Evolutionary conservation across 768 basidiomycete species (phyloP).

Genomic region (Leccinum truebloodii): DNA sequence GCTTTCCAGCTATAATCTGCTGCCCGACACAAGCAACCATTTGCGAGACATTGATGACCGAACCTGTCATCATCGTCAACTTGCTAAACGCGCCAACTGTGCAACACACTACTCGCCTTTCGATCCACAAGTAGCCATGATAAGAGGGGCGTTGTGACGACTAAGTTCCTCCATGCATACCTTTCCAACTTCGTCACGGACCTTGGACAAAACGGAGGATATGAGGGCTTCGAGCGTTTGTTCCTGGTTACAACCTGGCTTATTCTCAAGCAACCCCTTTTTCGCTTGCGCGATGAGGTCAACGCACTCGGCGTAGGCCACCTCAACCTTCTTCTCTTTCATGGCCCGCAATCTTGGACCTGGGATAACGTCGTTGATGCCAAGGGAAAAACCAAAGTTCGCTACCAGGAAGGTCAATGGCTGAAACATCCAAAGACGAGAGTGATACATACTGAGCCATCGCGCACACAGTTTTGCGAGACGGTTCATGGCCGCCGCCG

Average conservation of each 20-base stretch:
- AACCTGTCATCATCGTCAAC: conserved; percentile 57
- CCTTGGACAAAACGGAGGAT: conserved; percentile 89
- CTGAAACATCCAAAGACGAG: not conserved
- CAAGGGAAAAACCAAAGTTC: conserved; percentile 96
- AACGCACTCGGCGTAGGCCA: conserved; percentile 86
- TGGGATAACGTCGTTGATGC: conserved; percentile 98
- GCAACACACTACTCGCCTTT: conserved; percentile 61
- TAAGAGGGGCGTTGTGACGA: conserved; percentile 92
- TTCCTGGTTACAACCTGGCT: conserved; percentile 96
- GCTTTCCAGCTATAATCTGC: conserved; percentile 96
- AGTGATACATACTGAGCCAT: conserved; percentile 69
- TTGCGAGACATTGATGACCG: conserved; percentile 98
- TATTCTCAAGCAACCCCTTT: conserved; percentile 90
- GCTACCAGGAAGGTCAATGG: conserved; percentile 51
- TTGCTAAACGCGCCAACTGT: not conserved
- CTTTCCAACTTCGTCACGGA: conserved; percentile 94
- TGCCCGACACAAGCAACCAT: conserved; percentile 99
- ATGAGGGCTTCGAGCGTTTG: conserved; percentile 97
- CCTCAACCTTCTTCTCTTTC: conserved; percentile 85
- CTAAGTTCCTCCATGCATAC: conserved; percentile 99
- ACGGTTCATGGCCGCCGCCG: conserved; percentile 93
- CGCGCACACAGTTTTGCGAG: conserved; percentile 94
- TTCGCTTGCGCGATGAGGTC: conserved; percentile 88
- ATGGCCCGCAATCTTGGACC: conserved; percentile 76
- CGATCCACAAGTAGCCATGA: conserved; percentile 99